These are phyloP conservation scores for Elsinoe australis DNA, from an alignment of 2,329 filamentous ascomycete genomes.

Conservation along the genomic window DNA sequence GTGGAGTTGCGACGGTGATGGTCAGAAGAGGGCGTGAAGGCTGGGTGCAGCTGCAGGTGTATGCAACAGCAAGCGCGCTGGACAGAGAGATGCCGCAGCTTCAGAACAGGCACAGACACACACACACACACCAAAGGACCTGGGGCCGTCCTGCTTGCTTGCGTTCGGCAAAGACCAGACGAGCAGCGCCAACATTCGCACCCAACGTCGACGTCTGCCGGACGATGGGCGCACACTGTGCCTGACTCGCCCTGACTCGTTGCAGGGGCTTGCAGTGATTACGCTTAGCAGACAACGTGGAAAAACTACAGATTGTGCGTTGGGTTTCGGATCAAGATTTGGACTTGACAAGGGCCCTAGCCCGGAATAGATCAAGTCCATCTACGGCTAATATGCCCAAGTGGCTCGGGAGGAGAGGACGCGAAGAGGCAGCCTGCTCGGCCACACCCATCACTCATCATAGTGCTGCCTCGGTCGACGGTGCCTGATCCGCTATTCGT, in stretches of 20 bases:
- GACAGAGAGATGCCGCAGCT: background rate
- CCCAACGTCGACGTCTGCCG: background rate
- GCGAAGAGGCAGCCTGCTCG: background rate
- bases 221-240: background rate
- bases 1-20: no score
- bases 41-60: no score
- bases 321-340: background rate
- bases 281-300: background rate
- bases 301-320: background rate
- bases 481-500: conserved; percentile 10
- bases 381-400: background rate
- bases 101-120: background rate
- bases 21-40: no score
- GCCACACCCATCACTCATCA: background rate
- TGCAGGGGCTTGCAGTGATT: background rate
- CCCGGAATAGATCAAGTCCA: background rate
- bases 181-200: no score
- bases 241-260: background rate
- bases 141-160: no score
- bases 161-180: no score
- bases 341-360: no score
- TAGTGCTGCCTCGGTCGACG: background rate
- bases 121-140: background rate
- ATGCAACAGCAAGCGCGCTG: background rate
- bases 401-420: background rate